phyloP scores from a whole-genome alignment of 148 eudicot species.

The Spergularia marina region DNA sequence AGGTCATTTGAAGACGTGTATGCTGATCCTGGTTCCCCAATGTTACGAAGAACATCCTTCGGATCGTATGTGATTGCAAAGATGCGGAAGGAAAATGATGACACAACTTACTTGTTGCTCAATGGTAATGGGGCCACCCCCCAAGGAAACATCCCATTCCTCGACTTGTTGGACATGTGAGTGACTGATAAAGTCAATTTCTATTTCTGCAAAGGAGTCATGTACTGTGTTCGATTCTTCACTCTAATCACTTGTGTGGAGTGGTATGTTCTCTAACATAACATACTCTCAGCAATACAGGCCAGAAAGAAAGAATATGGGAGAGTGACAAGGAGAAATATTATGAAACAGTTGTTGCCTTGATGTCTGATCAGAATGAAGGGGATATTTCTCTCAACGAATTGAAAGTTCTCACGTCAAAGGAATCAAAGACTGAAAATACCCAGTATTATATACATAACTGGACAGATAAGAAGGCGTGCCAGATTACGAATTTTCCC shows the following conservation, averaged over 20 bases:
- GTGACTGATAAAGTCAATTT: conserved; percentile 27
- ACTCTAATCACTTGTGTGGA: neutral
- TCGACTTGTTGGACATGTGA: conserved; percentile 90
- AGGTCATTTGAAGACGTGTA: conserved; percentile 95
- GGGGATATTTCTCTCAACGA: conserved; percentile 63
- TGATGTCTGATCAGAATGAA: conserved; percentile 78
- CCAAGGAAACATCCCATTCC: conserved; percentile 85
- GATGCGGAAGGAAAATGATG: conserved; percentile 64
- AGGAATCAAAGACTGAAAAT: conserved; percentile 95
- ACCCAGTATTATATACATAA: conserved; percentile 78
- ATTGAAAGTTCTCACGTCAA: conserved; percentile 75
- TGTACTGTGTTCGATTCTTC: neutral
- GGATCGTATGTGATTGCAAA: conserved; percentile 86
- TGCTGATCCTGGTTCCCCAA: conserved; percentile 98
- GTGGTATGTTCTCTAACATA: conserved; percentile 15
- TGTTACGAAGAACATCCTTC: conserved; percentile 72
- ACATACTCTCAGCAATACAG: conserved; percentile 59
- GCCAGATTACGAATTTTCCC: conserved; percentile 78
- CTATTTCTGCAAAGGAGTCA: neutral
- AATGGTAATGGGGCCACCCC: conserved; percentile 96
- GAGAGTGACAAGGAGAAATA: conserved; percentile 94
- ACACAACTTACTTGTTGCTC: conserved; percentile 60
- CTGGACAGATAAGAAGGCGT: conserved; percentile 71
- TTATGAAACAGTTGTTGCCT: conserved; percentile 77
- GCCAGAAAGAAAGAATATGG: conserved; percentile 92